Percentiles rank a stretch among this genome's conserved stretches.
Conservation (phyloP, 495 filamentous ascomycete species). For the Lichenothelia convexa region DNA sequence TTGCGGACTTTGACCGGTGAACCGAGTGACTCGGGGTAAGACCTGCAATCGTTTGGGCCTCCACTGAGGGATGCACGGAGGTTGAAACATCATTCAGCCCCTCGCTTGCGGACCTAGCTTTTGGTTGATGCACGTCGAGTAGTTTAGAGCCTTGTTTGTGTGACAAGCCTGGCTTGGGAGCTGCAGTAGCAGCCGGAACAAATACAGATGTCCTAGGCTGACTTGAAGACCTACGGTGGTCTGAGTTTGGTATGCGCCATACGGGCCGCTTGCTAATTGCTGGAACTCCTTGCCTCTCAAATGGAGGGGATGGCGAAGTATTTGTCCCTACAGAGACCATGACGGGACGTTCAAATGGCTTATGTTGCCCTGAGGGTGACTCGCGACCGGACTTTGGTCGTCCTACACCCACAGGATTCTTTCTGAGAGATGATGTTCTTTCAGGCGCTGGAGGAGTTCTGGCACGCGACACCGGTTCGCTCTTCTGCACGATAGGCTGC, state of each 20-base stretch:
- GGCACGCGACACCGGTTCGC: neutral
- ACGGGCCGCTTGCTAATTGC: constrained; percentile 17
- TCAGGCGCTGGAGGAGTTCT: constrained; percentile 4
- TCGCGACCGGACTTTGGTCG: neutral
- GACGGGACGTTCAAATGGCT: constrained; percentile 28
- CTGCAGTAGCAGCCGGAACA: constrained; percentile 12
- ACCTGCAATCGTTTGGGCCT: constrained; percentile 47
- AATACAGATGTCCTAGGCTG: constrained; percentile 16
- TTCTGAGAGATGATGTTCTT: too few species aligned
- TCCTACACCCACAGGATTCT: neutral
- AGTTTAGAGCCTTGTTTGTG: constrained; percentile 19
- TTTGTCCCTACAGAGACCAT: constrained; percentile 94
- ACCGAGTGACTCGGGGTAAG: constrained; percentile 39
- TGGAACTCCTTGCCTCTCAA: constrained; percentile 27
- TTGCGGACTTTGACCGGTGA: constrained; percentile 43
- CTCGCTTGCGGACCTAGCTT: constrained; percentile 30
- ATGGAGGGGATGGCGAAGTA: constrained; percentile 58
- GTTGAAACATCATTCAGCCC: constrained; percentile 31
- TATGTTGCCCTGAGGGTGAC: constrained; percentile 17
- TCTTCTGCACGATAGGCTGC: constrained; percentile 16
- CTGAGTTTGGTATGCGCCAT: constrained; percentile 16
- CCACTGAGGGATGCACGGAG: constrained; percentile 66
- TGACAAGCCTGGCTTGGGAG: constrained; percentile 20
- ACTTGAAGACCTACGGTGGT: constrained; percentile 17
- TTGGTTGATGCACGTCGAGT: constrained; percentile 27